phyloP scores from a whole-genome alignment of 148 eudicot genomes.

The Simmondsia chinensis region DNA sequence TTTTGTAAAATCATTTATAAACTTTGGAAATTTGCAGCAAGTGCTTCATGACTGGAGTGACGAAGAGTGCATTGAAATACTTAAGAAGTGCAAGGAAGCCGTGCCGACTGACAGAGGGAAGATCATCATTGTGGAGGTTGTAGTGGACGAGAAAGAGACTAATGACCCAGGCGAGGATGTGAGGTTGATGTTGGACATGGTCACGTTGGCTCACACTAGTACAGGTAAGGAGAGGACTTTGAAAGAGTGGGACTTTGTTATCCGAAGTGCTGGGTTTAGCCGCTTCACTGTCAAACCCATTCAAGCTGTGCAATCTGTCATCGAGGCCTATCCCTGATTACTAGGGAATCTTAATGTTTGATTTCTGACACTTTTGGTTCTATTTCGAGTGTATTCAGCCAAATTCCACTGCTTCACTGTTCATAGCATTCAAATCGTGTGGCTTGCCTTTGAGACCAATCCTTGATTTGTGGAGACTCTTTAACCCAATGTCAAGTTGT shows the following conservation, averaged over 20 bases:
- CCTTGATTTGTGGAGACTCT: too few species aligned
- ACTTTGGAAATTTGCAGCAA: conserved; percentile 16
- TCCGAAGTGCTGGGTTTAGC: conserved; percentile 42
- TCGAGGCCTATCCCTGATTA: conserved; percentile 51
- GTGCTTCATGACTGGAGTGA: conserved; percentile 84
- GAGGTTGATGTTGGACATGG: conserved; percentile 60
- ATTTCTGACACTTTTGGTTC: too few species aligned
- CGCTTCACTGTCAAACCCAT: conserved; percentile 26
- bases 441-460: too few species aligned
- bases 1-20: too few species aligned
- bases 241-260: conserved; percentile 45
- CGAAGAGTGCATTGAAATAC: conserved; percentile 50
- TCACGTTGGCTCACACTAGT: conserved; percentile 72
- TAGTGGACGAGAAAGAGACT: conserved; percentile 25
- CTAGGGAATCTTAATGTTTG: too few species aligned
- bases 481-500: too few species aligned
- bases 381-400: too few species aligned
- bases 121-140: conserved; percentile 57
- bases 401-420: too few species aligned
- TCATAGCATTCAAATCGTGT: too few species aligned
- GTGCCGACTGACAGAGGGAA: conserved; percentile 43
- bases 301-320: conserved; percentile 35
- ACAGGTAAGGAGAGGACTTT: conserved; percentile 65
- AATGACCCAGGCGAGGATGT: conserved; percentile 25
- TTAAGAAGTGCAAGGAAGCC: conserved; percentile 48